A percentile compares a stretch with the other conserved stretches of the same genome.
phyloP scores from a whole-genome alignment of 352 stramenopile genomes.

The Pythium dissimile region DNA sequence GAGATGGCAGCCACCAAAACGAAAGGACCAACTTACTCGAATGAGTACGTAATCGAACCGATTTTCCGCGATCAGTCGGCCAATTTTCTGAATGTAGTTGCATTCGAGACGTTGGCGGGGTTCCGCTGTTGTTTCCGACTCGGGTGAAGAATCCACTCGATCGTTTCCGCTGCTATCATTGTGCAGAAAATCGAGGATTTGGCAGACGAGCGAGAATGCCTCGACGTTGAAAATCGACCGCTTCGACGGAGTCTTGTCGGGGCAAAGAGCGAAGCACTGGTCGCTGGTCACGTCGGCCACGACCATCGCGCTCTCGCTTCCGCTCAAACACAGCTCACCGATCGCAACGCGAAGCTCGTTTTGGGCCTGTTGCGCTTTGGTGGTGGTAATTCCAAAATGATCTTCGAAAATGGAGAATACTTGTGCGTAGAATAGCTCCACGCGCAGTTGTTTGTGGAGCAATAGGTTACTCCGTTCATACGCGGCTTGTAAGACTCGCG shows the following conservation, averaged over 20 bases:
- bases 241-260: slow-evolving; percentile 4
- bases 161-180: neutral
- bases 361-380: neutral
- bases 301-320: slow-evolving; percentile 28
- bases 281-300: slow-evolving; percentile 25
- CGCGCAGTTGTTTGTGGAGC: slow-evolving; percentile 20
- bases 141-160: neutral
- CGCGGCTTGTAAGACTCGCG: slow-evolving; percentile 4
- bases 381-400: neutral
- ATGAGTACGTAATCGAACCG: slow-evolving; percentile 51
- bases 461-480: slow-evolving; percentile 4
- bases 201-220: slow-evolving; percentile 42
- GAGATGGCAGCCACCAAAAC: neutral
- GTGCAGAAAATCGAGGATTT: slow-evolving; percentile 44
- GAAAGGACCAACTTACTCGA: slow-evolving; percentile 25
- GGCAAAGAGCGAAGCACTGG: slow-evolving; percentile 37
- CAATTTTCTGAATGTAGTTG: slow-evolving; percentile 45
- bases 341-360: slow-evolving; percentile 35
- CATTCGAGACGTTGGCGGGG: slow-evolving; percentile 31
- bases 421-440: slow-evolving; percentile 16
- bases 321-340: slow-evolving; percentile 36
- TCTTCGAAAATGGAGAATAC: slow-evolving; percentile 9
- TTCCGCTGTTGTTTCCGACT: neutral
- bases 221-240: slow-evolving; percentile 44
- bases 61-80: slow-evolving; percentile 39